Conservation (phyloP, 495 filamentous ascomycete species). For the Penicillium longicatenatum region DNA sequence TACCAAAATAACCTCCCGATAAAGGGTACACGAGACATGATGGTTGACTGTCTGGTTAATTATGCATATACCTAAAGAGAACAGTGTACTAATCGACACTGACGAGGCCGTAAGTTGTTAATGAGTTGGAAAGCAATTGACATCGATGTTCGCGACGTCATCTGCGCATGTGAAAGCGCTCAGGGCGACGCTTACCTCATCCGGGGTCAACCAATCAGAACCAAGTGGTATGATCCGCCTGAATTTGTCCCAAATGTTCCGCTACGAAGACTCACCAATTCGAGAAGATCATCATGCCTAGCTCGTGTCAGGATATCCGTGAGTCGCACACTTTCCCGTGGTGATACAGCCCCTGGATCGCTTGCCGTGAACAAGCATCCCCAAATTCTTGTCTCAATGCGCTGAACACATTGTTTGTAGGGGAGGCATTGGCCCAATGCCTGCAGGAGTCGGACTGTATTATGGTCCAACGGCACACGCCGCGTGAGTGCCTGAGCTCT, state of each 20-base stretch:
- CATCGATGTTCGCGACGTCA: conserved; percentile 29
- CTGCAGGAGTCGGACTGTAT: conserved; percentile 95
- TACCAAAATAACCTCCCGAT: conserved; percentile 79
- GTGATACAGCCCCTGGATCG: not conserved
- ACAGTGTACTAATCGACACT: not conserved
- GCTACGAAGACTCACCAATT: not conserved
- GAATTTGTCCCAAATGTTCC: conserved; percentile 21
- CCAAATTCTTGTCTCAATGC: not conserved
- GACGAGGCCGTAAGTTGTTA: conserved; percentile 3
- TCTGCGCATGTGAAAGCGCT: conserved; percentile 33
- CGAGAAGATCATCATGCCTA: conserved; percentile 68
- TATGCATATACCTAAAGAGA: conserved; percentile 7
- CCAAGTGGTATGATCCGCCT: conserved; percentile 17
- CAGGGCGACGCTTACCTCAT: conserved; percentile 37
- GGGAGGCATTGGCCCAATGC: conserved; percentile 87
- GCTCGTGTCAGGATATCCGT: conserved; percentile 96
- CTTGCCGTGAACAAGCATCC: not conserved
- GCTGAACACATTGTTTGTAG: conserved; percentile 35
- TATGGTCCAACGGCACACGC: conserved; percentile 82
- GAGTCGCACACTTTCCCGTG: conserved; percentile 33
- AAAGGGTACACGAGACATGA: conserved; percentile 76
- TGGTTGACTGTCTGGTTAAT: conserved; percentile 3
- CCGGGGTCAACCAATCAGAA: conserved; percentile 34
- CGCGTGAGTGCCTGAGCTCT: conserved; percentile 82
- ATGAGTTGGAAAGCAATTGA: conserved; percentile 7